phyloP scores from a whole-genome alignment of 176 grass and related monocot species.

The Microstegium vimineum region DNA sequence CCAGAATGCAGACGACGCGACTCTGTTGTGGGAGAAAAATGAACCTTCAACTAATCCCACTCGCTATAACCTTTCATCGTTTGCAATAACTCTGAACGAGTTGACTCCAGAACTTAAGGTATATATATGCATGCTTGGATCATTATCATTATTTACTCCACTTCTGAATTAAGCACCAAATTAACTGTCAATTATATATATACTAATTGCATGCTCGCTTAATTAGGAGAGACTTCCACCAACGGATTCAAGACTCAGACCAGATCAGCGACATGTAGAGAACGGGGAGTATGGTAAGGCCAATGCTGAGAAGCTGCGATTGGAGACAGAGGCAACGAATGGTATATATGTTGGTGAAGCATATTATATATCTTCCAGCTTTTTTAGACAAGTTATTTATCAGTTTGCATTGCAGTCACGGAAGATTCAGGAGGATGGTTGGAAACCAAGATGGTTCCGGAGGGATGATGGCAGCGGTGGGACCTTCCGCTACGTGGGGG shows the following conservation, averaged over 20 bases:
- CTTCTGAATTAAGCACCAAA: not conserved
- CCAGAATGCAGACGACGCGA: slow-evolving; percentile 30
- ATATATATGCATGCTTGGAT: not conserved
- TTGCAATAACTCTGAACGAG: slow-evolving; percentile 88
- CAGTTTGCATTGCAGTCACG: slow-evolving; percentile 62
- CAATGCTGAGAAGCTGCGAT: slow-evolving; percentile 68
- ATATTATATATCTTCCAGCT: no score
- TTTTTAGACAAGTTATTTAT: no score
- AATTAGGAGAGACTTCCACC: slow-evolving; percentile 87
- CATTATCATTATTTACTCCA: not conserved
- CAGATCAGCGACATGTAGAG: slow-evolving; percentile 79
- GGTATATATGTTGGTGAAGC: slow-evolving; percentile 21
- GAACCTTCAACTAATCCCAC: slow-evolving; percentile 62
- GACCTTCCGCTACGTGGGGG: slow-evolving; percentile 59
- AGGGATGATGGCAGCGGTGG: slow-evolving; percentile 28
- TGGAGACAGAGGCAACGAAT: slow-evolving; percentile 73
- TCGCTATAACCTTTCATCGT: slow-evolving; percentile 82
- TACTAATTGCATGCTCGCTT: no score
- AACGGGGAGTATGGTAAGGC: slow-evolving; percentile 85
- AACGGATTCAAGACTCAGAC: slow-evolving; percentile 88
- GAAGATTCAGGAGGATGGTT: slow-evolving; percentile 85
- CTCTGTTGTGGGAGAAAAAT: slow-evolving; percentile 82
- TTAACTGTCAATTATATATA: not conserved
- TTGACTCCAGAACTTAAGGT: slow-evolving; percentile 64
- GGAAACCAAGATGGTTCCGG: slow-evolving; percentile 81